These are phyloP conservation scores for Talaromyces pinophilus DNA, from an alignment of 2,329 filamentous ascomycete species.

Conservation along the genomic window DNA sequence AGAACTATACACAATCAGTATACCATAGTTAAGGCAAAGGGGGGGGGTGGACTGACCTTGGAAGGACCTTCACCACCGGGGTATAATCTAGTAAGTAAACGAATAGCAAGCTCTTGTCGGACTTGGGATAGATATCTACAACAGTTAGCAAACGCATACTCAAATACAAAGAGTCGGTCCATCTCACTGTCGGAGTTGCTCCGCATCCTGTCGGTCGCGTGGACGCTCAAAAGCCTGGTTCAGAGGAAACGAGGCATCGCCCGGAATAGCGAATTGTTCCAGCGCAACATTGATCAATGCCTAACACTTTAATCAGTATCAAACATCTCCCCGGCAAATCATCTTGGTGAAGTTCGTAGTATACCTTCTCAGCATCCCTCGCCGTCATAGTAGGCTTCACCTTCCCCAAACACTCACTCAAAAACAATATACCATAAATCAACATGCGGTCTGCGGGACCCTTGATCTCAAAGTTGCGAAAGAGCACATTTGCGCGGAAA, in stretches of 20 bases:
- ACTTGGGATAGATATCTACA: conserved; percentile 73
- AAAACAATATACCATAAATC: conserved; percentile 94
- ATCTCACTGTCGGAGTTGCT: conserved; percentile 78
- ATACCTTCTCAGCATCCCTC: conserved; percentile 66
- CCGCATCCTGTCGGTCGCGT: conserved; percentile 81
- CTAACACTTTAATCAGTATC: conserved; percentile 49
- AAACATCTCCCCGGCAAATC: background rate
- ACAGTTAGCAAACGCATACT: background rate
- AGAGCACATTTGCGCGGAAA: conserved; percentile 98
- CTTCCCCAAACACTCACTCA: conserved; percentile 86
- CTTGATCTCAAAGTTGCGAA: conserved; percentile 99
- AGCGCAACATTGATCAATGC: conserved; percentile 88
- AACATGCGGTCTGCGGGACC: conserved; percentile 90
- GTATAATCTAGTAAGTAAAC: conserved; percentile 84
- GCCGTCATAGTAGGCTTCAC: conserved; percentile 72
- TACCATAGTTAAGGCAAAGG: background rate
- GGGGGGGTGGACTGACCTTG: conserved; percentile 49
- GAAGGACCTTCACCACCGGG: conserved; percentile 69
- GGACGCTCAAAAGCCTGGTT: conserved; percentile 97
- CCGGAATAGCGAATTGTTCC: conserved; percentile 92
- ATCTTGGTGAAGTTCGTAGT: background rate
- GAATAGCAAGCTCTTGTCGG: conserved; percentile 81
- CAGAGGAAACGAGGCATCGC: conserved; percentile 86
- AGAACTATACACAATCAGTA: conserved; percentile 69
- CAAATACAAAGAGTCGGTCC: conserved; percentile 1